These are phyloP conservation scores for Lachnellula occidentalis DNA, from an alignment of 2,329 filamentous ascomycete species.

Conservation along the genomic window DNA sequence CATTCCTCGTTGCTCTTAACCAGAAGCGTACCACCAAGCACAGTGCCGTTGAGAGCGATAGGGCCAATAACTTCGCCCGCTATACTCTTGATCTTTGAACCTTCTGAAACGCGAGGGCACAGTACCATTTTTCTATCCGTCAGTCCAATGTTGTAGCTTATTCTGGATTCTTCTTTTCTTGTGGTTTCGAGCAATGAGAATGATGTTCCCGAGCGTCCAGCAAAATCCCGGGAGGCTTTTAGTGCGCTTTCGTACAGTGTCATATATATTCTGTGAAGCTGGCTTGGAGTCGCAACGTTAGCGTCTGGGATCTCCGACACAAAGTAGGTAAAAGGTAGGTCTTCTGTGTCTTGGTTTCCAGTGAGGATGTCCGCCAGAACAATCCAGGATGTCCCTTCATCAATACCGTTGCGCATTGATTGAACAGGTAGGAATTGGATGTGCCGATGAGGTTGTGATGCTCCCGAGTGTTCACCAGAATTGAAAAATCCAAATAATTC, in stretches of 20 bases:
- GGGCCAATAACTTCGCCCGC: slow-evolving; percentile 22
- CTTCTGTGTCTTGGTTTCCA: slow-evolving; percentile 11
- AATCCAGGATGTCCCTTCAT: slow-evolving; percentile 37
- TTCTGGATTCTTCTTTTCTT: slow-evolving; percentile 33
- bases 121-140: slow-evolving; percentile 49
- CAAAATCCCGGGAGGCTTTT: not conserved
- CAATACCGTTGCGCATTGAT: slow-evolving; percentile 50
- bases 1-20: slow-evolving; percentile 56
- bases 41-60: slow-evolving; percentile 51
- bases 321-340: slow-evolving; percentile 30
- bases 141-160: slow-evolving; percentile 61
- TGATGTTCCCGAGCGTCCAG: not conserved
- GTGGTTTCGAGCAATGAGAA: not conserved
- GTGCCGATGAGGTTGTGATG: slow-evolving; percentile 67
- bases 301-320: slow-evolving; percentile 14
- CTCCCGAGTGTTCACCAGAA: slow-evolving; percentile 61
- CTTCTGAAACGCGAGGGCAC: slow-evolving; percentile 50
- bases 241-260: slow-evolving; percentile 22
- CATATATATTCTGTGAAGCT: slow-evolving; percentile 24
- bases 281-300: slow-evolving; percentile 6
- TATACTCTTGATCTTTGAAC: slow-evolving; percentile 28
- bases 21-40: slow-evolving; percentile 58
- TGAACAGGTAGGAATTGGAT: slow-evolving; percentile 65
- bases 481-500: slow-evolving; percentile 42
- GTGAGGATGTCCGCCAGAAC: slow-evolving; percentile 42